phyloP scores from a whole-genome alignment of 2,329 filamentous ascomycete species.

The Neurospora sp. region DNA sequence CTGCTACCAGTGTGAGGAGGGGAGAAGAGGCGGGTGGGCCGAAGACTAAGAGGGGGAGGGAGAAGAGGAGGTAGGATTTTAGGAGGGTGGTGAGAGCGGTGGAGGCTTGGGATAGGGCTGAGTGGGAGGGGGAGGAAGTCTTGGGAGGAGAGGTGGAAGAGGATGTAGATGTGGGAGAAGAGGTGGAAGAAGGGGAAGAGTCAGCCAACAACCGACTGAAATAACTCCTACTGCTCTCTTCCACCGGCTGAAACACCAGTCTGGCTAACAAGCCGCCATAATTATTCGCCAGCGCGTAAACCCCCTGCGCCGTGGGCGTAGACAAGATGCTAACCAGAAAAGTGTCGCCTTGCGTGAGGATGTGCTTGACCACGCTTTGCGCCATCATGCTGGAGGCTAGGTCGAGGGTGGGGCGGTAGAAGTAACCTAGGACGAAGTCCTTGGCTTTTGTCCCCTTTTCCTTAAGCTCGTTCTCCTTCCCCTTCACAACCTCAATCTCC shows the following conservation, averaged over 20 bases:
- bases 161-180: slow-evolving; percentile 24
- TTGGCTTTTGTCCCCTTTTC: not conserved
- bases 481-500: not conserved
- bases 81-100: slow-evolving; percentile 49
- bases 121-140: slow-evolving; percentile 19
- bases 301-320: slow-evolving; percentile 70
- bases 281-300: slow-evolving; percentile 89
- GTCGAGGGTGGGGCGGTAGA: slow-evolving; percentile 60
- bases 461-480: not conserved
- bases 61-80: slow-evolving; percentile 64
- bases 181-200: slow-evolving; percentile 22
- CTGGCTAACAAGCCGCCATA: slow-evolving; percentile 85
- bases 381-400: slow-evolving; percentile 76
- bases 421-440: slow-evolving; percentile 47
- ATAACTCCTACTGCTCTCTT: slow-evolving; percentile 84
- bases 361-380: slow-evolving; percentile 83
- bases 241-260: slow-evolving; percentile 86
- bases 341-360: slow-evolving; percentile 90
- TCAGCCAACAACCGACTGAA: slow-evolving; percentile 68
- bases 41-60: slow-evolving; percentile 56
- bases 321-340: slow-evolving; percentile 75
- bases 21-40: slow-evolving; percentile 69
- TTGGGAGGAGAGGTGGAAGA: slow-evolving; percentile 1
- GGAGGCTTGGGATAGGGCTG: no score
- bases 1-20: slow-evolving; percentile 38